Evolutionary conservation across 1,284 basidiomycete genomes (phyloP).

Genomic region (Cryptococcus sp.): DNA sequence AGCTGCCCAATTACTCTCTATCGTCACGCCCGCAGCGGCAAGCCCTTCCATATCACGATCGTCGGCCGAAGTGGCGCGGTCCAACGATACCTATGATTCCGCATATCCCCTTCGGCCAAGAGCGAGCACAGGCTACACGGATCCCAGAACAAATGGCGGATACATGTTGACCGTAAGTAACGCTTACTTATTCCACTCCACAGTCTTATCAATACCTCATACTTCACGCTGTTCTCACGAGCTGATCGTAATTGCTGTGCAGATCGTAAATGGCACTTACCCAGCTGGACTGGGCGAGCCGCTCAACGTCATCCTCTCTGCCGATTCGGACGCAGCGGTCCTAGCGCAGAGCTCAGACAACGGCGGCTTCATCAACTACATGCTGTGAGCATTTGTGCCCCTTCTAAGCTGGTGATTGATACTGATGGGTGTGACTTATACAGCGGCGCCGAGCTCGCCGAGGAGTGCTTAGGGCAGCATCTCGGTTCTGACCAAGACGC

Average conservation of each 20-base stretch:
- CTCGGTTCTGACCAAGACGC: conserved; percentile 69
- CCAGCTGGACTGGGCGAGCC: conserved; percentile 83
- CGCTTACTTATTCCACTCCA: not conserved
- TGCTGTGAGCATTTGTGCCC: conserved; percentile 56
- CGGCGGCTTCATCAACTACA: conserved; percentile 81
- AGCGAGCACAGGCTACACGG: conserved; percentile 19
- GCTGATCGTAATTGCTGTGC: conserved; percentile 2
- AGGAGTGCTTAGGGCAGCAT: conserved; percentile 83
- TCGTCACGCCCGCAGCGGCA: conserved; percentile 6
- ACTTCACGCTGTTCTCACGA: not conserved
- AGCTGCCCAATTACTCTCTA: conserved; percentile 18
- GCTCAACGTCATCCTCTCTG: conserved; percentile 83
- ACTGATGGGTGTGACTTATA: conserved; percentile 26
- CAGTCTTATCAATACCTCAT: not conserved
- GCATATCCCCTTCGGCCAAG: not conserved
- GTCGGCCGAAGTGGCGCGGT: not conserved
- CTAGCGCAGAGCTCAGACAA: conserved; percentile 64
- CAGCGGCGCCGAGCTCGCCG: conserved; percentile 37
- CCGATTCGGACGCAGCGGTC: conserved; percentile 71
- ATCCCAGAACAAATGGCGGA: conserved; percentile 27
- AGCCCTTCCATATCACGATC: conserved; percentile 1
- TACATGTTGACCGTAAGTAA: conserved; percentile 36
- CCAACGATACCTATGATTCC: not conserved
- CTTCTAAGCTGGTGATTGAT: not conserved
- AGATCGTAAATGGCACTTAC: conserved; percentile 65